These are phyloP conservation scores for Curvularia spicifera DNA, from an alignment of 2,329 filamentous ascomycete genomes.

Conservation along the genomic window DNA sequence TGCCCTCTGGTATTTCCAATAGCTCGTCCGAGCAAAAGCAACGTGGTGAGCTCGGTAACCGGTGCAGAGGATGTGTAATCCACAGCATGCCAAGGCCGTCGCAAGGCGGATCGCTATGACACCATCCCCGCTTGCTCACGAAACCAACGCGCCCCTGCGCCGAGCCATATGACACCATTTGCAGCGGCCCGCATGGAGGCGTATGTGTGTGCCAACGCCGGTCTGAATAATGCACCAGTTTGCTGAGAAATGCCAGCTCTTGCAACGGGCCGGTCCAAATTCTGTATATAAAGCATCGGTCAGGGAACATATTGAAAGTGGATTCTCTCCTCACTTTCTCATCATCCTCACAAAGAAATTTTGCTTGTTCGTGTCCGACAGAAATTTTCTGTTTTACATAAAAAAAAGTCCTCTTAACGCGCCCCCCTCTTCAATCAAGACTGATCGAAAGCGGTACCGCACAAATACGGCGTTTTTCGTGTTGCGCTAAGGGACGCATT, in stretches of 20 bases:
- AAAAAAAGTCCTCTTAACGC: neutral
- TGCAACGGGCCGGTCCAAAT: constrained; percentile 8
- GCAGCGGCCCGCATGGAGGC: neutral
- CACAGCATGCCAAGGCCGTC: constrained; percentile 33
- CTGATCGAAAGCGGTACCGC: neutral
- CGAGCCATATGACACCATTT: constrained; percentile 18
- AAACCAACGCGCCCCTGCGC: constrained; percentile 27
- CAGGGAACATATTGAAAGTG: neutral
- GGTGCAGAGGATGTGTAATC: constrained; percentile 25
- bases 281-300: constrained; percentile 3
- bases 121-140: constrained; percentile 41
- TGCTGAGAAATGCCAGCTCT: constrained; percentile 33
- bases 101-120: constrained; percentile 41
- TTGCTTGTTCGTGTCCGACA: neutral
- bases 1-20: constrained; percentile 19
- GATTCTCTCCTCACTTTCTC: neutral
- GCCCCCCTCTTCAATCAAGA: neutral
- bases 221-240: constrained; percentile 25
- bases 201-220: constrained; percentile 5
- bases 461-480: neutral
- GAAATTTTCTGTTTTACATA: neutral
- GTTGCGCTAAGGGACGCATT: constrained; percentile 11
- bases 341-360: neutral
- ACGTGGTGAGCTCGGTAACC: constrained; percentile 10
- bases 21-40: constrained; percentile 9